Evolutionary conservation across 2,329 filamentous ascomycete species (phyloP).

Genomic region (Aspergillus carbonarius): DNA sequence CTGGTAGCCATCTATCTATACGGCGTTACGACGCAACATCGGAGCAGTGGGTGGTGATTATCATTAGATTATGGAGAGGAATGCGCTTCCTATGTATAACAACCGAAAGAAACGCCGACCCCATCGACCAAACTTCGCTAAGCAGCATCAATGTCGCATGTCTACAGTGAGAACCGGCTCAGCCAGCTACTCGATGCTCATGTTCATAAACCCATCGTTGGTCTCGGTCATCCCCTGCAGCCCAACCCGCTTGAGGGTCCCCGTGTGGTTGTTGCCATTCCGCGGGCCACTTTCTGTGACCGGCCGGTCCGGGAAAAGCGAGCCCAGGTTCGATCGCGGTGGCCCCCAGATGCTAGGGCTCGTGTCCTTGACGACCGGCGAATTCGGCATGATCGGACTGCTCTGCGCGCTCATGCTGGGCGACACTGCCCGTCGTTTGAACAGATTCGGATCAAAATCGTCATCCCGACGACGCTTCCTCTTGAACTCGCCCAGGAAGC

Average conservation of each 20-base stretch:
- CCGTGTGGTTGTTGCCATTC: conserved; percentile 45
- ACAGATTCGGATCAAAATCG: conserved; percentile 81
- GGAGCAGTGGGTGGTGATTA: no score
- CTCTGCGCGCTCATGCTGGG: conserved; percentile 89
- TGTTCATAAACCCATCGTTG: conserved; percentile 92
- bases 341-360: conserved; percentile 66
- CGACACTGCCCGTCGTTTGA: conserved; percentile 89
- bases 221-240: conserved; percentile 94
- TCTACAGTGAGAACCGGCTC: not conserved
- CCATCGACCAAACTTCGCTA: not conserved
- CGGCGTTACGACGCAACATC: not conserved
- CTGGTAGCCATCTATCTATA: not conserved
- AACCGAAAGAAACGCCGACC: not conserved
- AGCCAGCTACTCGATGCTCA: conserved; percentile 77
- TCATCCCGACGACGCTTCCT: conserved; percentile 84
- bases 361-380: conserved; percentile 71
- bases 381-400: conserved; percentile 78
- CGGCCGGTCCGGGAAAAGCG: conserved; percentile 51
- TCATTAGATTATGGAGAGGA: no score
- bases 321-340: conserved; percentile 58
- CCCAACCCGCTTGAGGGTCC: conserved; percentile 62
- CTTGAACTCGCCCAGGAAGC: conserved; percentile 71
- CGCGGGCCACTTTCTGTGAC: conserved; percentile 53
- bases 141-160: not conserved
- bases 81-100: not conserved